Evolutionary conservation across 1,284 basidiomycete genomes (phyloP).

Genomic region (Cutaneotrichosporon sp.): DNA sequence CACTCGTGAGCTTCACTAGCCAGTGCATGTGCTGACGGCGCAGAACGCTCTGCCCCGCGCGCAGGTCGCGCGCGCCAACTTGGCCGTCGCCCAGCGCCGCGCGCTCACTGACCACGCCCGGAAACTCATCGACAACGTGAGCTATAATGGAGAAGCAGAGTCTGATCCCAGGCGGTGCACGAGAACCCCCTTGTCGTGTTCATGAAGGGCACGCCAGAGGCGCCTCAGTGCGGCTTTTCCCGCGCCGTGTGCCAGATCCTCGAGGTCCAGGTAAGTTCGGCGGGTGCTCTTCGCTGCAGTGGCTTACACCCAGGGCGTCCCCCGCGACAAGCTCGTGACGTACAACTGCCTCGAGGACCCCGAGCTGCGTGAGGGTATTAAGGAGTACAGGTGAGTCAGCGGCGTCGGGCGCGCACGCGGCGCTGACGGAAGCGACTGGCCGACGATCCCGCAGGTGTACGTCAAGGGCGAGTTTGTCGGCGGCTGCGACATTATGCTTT

Average conservation of each 20-base stretch:
- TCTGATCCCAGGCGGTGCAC: constrained; percentile 55
- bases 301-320: constrained; percentile 64
- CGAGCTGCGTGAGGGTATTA: constrained; percentile 67
- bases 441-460: constrained; percentile 94
- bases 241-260: constrained; percentile 87
- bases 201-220: constrained; percentile 81
- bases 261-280: constrained; percentile 62
- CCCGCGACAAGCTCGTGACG: constrained; percentile 70
- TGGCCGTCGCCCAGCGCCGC: constrained; percentile 39
- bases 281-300: neutral
- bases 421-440: constrained; percentile 73
- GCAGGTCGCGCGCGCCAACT: constrained; percentile 33
- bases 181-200: constrained; percentile 77
- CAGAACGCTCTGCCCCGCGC: constrained; percentile 42
- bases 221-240: constrained; percentile 80
- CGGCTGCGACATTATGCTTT: constrained; percentile 89
- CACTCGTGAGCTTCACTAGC: constrained; percentile 24
- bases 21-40: constrained; percentile 23
- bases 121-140: constrained; percentile 51
- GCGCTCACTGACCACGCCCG: constrained; percentile 49
- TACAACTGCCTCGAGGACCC: constrained; percentile 86
- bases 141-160: constrained; percentile 1
- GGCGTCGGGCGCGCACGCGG: too few relatives aligned
- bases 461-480: constrained; percentile 93
- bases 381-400: constrained; percentile 82